A percentile compares a stretch with the other conserved stretches of the same genome.
phyloP scores from a whole-genome alignment of 352 stramenopile genomes.

The Lagenidium sp. region DNA sequence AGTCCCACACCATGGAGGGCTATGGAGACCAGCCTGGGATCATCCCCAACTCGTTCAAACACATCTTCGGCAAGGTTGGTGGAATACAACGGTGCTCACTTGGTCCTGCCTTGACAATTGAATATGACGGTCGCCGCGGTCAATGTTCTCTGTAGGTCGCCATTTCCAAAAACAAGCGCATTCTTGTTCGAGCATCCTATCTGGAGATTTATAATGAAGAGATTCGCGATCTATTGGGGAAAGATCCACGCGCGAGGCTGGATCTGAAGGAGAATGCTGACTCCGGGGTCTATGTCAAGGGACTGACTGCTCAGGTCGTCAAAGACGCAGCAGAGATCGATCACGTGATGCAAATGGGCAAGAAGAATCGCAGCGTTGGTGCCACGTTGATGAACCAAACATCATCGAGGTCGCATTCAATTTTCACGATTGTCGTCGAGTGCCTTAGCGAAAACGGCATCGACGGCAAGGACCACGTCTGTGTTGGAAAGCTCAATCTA shows the following conservation, averaged over 20 bases:
- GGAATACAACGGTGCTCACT: conserved; percentile 25
- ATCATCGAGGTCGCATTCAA: conserved; percentile 95
- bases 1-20: conserved; percentile 86
- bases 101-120: no score
- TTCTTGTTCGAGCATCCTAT: conserved; percentile 93
- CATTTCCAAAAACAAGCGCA: conserved; percentile 90
- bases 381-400: conserved; percentile 97
- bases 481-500: conserved; percentile 95
- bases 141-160: no score
- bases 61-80: conserved; percentile 87
- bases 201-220: conserved; percentile 99
- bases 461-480: conserved; percentile 87
- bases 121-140: background rate
- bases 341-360: conserved; percentile 88
- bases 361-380: conserved; percentile 93
- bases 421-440: conserved; percentile 96
- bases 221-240: conserved; percentile 92
- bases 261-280: conserved; percentile 90
- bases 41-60: conserved; percentile 87
- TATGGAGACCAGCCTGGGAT: conserved; percentile 76
- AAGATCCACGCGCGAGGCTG: conserved; percentile 63
- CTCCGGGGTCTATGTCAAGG: conserved; percentile 87
- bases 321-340: conserved; percentile 88
- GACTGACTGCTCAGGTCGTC: conserved; percentile 83
- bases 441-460: conserved; percentile 57